These are phyloP conservation scores for Cladorrhinum samala DNA, from an alignment of 495 filamentous ascomycete species.

Conservation along the genomic window DNA sequence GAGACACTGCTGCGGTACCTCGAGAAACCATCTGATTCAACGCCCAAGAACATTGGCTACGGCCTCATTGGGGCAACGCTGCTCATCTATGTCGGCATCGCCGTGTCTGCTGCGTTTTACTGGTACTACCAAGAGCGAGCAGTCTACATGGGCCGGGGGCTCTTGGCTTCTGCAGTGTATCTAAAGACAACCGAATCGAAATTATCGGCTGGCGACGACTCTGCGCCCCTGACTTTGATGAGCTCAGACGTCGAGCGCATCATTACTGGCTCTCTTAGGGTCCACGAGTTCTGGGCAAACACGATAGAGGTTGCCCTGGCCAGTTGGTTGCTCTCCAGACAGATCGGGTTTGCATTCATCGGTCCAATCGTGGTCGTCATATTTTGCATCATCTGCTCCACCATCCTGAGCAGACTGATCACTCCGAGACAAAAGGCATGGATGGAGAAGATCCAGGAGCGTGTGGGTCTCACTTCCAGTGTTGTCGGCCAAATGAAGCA, in stretches of 20 bases:
- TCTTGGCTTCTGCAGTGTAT: conserved; percentile 53
- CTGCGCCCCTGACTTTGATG: conserved; percentile 58
- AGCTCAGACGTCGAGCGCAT: conserved; percentile 41
- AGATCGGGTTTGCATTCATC: conserved; percentile 54
- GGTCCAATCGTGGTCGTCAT: conserved; percentile 45
- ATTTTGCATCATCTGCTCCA: conserved; percentile 15
- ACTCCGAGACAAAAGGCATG: conserved; percentile 36
- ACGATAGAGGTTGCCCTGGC: conserved; percentile 48
- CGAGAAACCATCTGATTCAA: conserved; percentile 32
- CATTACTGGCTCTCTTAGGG: conserved; percentile 11
- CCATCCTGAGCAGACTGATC: conserved; percentile 19
- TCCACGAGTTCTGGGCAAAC: conserved; percentile 45
- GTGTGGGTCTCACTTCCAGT: conserved; percentile 36
- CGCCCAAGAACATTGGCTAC: conserved; percentile 35
- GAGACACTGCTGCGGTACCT: conserved; percentile 45
- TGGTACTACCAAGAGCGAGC: conserved; percentile 53
- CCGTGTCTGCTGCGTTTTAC: conserved; percentile 42
- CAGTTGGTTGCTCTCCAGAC: conserved; percentile 49
- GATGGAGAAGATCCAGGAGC: conserved; percentile 33
- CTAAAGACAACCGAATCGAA: conserved; percentile 37
- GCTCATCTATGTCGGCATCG: conserved; percentile 26
- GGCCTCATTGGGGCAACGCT: conserved; percentile 32
- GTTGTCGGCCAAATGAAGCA: conserved; percentile 43
- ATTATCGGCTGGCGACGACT: conserved; percentile 41
- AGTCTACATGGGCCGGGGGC: conserved; percentile 55